Percentiles rank a stretch among this genome's conserved stretches.
phyloP scores from a whole-genome alignment of 2,329 filamentous ascomycete genomes.

The Ramichloridium luteum region DNA sequence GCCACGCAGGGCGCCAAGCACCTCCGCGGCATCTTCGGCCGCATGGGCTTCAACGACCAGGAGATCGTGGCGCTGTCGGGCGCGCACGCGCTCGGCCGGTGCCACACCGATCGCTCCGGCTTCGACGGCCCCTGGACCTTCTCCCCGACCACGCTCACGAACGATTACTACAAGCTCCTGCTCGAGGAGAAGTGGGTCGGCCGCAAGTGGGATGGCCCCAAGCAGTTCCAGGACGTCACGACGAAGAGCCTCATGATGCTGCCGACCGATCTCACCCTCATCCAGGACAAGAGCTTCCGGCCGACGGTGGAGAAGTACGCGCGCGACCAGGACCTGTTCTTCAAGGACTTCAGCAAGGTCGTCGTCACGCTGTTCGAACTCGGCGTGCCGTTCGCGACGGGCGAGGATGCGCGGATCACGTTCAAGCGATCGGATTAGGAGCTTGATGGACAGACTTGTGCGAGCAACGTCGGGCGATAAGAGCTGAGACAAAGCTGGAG shows the following conservation, averaged over 20 bases:
- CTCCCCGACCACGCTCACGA: constrained; percentile 44
- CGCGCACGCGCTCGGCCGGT: constrained; percentile 45
- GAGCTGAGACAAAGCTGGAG: too few relatives aligned
- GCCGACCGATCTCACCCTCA: constrained; percentile 49
- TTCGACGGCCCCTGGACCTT: constrained; percentile 45
- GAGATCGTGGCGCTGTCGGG: constrained; percentile 47
- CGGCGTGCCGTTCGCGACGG: constrained; percentile 61
- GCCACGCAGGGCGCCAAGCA: constrained; percentile 43
- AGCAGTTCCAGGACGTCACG: constrained; percentile 47
- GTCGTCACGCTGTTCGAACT: constrained; percentile 51
- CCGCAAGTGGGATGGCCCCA: constrained; percentile 39
- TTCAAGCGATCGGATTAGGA: constrained; percentile 34
- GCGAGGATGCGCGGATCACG: constrained; percentile 32
- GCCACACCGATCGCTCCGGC: constrained; percentile 43
- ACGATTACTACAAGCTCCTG: constrained; percentile 45
- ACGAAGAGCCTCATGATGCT: constrained; percentile 54
- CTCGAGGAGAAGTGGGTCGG: constrained; percentile 42
- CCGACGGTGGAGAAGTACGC: constrained; percentile 49
- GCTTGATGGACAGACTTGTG: too few relatives aligned
- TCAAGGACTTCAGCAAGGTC: constrained; percentile 45
- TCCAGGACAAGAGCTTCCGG: constrained; percentile 41
- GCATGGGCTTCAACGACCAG: constrained; percentile 49
- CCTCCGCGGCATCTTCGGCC: constrained; percentile 43
- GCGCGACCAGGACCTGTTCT: constrained; percentile 49
- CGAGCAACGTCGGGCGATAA: too few relatives aligned